These are phyloP conservation scores for Rhododendron molle DNA, from an alignment of 148 eudicot genomes.

Conservation along the genomic window DNA sequence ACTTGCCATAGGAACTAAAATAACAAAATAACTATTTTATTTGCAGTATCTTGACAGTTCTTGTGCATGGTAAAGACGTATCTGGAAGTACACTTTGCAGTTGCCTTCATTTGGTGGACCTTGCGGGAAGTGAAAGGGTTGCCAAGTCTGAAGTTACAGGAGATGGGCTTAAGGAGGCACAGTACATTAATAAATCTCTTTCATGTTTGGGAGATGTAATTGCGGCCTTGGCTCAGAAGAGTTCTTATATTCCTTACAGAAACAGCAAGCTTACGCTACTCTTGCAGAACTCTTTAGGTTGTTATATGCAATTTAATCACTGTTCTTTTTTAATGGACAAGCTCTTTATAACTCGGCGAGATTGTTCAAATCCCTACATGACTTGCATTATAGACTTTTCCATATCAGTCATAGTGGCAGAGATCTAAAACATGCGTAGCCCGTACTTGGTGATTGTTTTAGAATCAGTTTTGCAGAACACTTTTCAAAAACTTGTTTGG, in stretches of 20 bases:
- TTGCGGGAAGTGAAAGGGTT: constrained; percentile 66
- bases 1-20: not conserved
- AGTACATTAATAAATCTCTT: constrained; percentile 60
- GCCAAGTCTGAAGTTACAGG: constrained; percentile 55
- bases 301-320: not conserved
- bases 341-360: not conserved
- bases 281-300: constrained; percentile 88
- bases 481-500: not conserved
- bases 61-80: constrained; percentile 70
- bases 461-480: not conserved
- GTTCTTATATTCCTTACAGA: constrained; percentile 56
- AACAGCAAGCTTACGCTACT: constrained; percentile 82
- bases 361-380: not conserved
- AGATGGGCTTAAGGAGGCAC: constrained; percentile 49
- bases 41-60: constrained; percentile 65
- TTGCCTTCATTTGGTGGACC: constrained; percentile 86
- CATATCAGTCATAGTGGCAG: not conserved
- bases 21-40: not conserved
- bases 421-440: not conserved
- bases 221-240: constrained; percentile 80
- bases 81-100: constrained; percentile 60
- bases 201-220: constrained; percentile 87
- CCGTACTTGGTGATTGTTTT: not conserved
- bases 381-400: not conserved
- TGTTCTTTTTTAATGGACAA: not conserved